phyloP scores from a whole-genome alignment of 73 alveolate species.

The Paramecium sonneborni region DNA sequence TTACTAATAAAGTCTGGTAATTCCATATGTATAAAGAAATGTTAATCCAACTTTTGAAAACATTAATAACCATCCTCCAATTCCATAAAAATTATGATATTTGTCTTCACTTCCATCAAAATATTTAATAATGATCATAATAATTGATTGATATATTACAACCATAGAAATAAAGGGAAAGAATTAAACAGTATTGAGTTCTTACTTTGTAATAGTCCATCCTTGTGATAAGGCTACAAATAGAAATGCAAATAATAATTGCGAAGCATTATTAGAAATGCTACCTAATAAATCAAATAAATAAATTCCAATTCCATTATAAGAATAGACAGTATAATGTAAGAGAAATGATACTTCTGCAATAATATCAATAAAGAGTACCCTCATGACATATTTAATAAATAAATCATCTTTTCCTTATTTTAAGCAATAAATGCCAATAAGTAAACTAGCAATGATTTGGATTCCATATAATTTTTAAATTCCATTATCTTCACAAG shows the following conservation, averaged over 20 bases:
- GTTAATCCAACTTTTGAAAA: constrained; percentile 11
- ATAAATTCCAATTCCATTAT: constrained; percentile 28
- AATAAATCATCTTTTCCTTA: not conserved
- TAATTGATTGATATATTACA: not conserved
- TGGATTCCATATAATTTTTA: not conserved
- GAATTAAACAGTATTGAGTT: not conserved
- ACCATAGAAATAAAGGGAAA: not conserved
- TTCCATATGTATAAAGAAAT: not conserved
- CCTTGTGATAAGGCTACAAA: constrained; percentile 22
- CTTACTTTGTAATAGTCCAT: constrained; percentile 16
- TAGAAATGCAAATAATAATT: not conserved
- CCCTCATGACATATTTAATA: not conserved
- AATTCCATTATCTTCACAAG: constrained; percentile 20
- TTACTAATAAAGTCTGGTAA: not conserved
- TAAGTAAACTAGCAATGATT: not conserved
- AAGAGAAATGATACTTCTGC: not conserved
- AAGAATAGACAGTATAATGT: not conserved
- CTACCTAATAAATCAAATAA: constrained; percentile 2
- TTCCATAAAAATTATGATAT: constrained; percentile 56
- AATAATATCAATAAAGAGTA: not conserved
- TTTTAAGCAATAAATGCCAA: not conserved
- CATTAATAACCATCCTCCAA: constrained; percentile 34
- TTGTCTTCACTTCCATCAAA: constrained; percentile 36
- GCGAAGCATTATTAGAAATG: not conserved
- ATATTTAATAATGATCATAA: not conserved